Conservation (phyloP, 306 rosid genomes). For the Geum urbanum region DNA sequence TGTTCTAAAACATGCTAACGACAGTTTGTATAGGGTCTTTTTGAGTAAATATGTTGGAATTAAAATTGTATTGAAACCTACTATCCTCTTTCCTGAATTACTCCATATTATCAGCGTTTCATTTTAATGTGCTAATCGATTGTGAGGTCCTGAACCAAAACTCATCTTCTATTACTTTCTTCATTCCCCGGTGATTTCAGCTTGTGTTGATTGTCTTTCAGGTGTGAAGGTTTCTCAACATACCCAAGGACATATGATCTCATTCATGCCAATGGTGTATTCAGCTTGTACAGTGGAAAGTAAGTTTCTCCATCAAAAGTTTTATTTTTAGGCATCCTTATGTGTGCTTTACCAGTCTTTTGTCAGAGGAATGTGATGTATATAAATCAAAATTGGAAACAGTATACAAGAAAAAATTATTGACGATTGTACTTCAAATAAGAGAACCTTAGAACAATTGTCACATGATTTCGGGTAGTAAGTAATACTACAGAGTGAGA, state of each 20-base stretch:
- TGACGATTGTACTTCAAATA: background rate
- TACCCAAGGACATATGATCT: constrained; percentile 97
- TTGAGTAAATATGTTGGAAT: background rate
- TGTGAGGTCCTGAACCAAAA: background rate
- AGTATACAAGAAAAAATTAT: background rate
- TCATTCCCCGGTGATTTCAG: constrained; percentile 4
- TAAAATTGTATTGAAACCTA: background rate
- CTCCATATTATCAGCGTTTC: background rate
- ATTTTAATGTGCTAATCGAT: constrained; percentile 2
- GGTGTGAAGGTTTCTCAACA: constrained; percentile 93
- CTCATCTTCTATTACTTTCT: background rate
- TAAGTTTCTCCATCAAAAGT: constrained; percentile 38
- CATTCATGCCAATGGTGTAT: constrained; percentile 78
- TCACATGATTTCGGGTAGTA: background rate
- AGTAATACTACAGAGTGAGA: background rate
- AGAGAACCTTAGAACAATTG: background rate
- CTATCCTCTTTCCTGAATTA: background rate
- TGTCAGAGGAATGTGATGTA: background rate
- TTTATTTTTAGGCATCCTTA: constrained; percentile 4
- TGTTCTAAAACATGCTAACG: background rate
- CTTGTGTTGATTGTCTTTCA: constrained; percentile 30
- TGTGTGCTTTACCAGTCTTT: background rate
- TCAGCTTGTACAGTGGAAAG: constrained; percentile 78
- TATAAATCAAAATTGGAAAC: background rate
- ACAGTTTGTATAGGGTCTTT: background rate